These are phyloP conservation scores for Paraphysoderma sedebokerense DNA, from an alignment of 371 early-diverging fungal species.

Conservation along the genomic window DNA sequence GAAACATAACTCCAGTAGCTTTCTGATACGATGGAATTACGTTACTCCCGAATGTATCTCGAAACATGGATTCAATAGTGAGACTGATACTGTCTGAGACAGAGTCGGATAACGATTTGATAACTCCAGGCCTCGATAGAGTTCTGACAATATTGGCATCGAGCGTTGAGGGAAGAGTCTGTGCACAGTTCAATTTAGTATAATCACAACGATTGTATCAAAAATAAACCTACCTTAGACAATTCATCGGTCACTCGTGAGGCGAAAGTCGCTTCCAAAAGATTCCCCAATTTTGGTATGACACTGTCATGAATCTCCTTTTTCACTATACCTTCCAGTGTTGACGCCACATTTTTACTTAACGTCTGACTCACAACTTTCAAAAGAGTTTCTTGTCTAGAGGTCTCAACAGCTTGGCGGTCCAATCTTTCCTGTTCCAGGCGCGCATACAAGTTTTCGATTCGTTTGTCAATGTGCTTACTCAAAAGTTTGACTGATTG, in stretches of 20 bases:
- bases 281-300: neutral
- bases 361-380: neutral
- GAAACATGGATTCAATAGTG: neutral
- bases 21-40: neutral
- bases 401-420: neutral
- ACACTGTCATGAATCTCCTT: neutral
- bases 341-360: neutral
- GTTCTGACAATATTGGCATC: too few relatives aligned
- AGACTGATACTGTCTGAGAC: too few relatives aligned
- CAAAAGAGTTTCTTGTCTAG: neutral
- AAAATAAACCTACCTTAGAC: too few relatives aligned
- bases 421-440: neutral
- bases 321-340: neutral
- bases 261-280: neutral
- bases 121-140: too few relatives aligned
- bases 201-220: too few relatives aligned
- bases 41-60: neutral
- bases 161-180: too few relatives aligned
- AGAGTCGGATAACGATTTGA: too few relatives aligned
- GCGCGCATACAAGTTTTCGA: neutral
- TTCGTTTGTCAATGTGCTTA: neutral
- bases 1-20: neutral
- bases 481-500: neutral
- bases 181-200: too few relatives aligned
- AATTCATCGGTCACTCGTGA: too few relatives aligned